phyloP scores from a whole-genome alignment of 306 rosid species.

The Dryas octopetala region DNA sequence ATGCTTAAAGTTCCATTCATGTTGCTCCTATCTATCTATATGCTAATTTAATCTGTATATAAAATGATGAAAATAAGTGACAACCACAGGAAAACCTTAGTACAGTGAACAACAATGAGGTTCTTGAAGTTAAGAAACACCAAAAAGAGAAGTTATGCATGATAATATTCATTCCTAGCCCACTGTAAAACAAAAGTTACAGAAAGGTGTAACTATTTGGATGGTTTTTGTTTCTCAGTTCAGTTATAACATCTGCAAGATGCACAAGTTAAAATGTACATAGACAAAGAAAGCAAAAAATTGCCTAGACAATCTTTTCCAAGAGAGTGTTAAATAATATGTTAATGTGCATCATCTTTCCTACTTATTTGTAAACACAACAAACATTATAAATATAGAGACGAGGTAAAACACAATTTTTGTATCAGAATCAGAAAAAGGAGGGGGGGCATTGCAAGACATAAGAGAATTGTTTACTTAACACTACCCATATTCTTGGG shows the following conservation, averaged over 20 bases:
- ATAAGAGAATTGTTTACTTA: too few relatives aligned
- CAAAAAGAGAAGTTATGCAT: not conserved
- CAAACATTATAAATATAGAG: too few relatives aligned
- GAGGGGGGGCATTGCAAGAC: too few relatives aligned
- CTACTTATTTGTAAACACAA: not conserved
- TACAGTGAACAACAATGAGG: not conserved
- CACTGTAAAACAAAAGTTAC: not conserved
- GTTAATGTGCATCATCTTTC: not conserved
- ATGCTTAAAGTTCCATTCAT: not conserved
- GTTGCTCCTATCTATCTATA: not conserved
- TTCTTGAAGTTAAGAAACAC: not conserved
- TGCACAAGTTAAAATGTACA: not conserved
- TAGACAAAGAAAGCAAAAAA: not conserved
- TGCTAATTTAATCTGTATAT: not conserved
- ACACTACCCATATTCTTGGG: not conserved
- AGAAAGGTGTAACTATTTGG: not conserved
- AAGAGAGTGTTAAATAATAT: not conserved
- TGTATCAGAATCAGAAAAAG: too few relatives aligned
- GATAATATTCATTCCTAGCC: not conserved
- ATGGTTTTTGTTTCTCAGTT: conserved; percentile 1
- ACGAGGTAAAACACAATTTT: too few relatives aligned
- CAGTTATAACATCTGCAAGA: not conserved
- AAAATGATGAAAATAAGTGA: not conserved
- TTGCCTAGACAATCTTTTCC: not conserved
- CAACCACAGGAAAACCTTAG: not conserved